Evolutionary conservation across 305 asterid species (phyloP).

Genomic region (Fraxinus latifolia): DNA sequence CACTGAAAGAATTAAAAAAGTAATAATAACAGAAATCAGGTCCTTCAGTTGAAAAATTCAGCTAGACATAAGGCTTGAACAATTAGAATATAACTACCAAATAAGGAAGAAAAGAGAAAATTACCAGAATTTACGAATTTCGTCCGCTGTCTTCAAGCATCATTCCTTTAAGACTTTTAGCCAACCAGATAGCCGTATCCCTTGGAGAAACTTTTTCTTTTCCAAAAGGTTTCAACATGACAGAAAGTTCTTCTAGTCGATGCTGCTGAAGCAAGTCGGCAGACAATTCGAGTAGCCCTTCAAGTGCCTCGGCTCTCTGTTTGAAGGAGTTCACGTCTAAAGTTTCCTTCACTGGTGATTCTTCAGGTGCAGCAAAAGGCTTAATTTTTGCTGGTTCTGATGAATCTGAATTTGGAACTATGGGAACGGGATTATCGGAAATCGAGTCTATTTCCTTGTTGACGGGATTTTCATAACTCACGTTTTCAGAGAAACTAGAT

Average conservation of each 20-base stretch:
- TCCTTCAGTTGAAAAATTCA: background rate
- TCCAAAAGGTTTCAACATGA: slow-evolving; percentile 90
- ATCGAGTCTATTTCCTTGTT: slow-evolving; percentile 53
- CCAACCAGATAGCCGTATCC: slow-evolving; percentile 98
- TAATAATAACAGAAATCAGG: background rate
- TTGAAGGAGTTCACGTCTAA: slow-evolving; percentile 73
- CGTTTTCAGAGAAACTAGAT: slow-evolving; percentile 2
- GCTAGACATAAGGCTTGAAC: background rate
- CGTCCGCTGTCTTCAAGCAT: slow-evolving; percentile 75
- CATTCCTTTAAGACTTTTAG: slow-evolving; percentile 94
- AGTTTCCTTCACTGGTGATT: slow-evolving; percentile 52
- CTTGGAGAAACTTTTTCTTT: slow-evolving; percentile 95
- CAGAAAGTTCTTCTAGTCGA: slow-evolving; percentile 81
- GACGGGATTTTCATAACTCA: slow-evolving; percentile 27
- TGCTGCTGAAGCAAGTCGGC: slow-evolving; percentile 92
- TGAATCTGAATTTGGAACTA: slow-evolving; percentile 31
- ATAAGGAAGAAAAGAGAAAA: background rate
- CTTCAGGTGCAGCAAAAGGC: slow-evolving; percentile 34
- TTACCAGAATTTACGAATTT: slow-evolving; percentile 31
- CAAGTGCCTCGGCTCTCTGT: slow-evolving; percentile 98
- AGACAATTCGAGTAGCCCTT: slow-evolving; percentile 89
- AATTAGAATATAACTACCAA: background rate
- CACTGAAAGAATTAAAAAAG: background rate
- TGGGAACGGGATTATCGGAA: slow-evolving; percentile 27
- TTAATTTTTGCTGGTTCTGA: slow-evolving; percentile 34